These are phyloP conservation scores for Pseudomassariella vexata DNA, from an alignment of 2,329 filamentous ascomycete genomes.

Conservation along the genomic window DNA sequence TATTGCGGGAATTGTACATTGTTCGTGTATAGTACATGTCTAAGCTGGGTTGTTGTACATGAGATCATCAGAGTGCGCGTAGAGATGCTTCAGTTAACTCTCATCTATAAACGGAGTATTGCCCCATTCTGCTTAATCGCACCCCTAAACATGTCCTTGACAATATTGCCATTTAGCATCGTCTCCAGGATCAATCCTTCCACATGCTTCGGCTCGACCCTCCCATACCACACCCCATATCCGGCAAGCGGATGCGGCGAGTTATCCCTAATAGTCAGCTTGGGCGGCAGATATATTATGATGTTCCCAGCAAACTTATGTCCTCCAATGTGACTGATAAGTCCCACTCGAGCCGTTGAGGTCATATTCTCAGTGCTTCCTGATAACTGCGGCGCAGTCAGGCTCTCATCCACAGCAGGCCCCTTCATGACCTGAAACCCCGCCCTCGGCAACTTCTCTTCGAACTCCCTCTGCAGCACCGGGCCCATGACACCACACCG, in stretches of 20 bases:
- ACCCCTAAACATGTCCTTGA: conserved; percentile 67
- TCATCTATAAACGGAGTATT: conserved; percentile 40
- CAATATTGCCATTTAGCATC: conserved; percentile 58
- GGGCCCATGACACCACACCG: conserved; percentile 81
- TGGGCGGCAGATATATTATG: conserved; percentile 70
- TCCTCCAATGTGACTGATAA: conserved; percentile 76
- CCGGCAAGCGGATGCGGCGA: conserved; percentile 56
- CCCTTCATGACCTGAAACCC: conserved; percentile 44
- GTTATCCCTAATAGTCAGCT: conserved; percentile 30
- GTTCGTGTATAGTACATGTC: not conserved
- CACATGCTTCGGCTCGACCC: conserved; percentile 69
- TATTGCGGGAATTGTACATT: too few relatives aligned
- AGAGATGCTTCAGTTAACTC: not conserved
- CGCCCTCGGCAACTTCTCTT: conserved; percentile 44
- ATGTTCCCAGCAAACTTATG: conserved; percentile 85
- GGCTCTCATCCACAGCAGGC: conserved; percentile 33
- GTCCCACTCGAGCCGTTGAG: conserved; percentile 53
- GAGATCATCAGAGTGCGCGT: too few relatives aligned
- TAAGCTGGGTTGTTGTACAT: not conserved
- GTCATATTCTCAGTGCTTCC: conserved; percentile 15
- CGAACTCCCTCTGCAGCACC: conserved; percentile 65
- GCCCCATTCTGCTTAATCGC: conserved; percentile 53
- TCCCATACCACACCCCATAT: conserved; percentile 75
- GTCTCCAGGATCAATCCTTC: conserved; percentile 72
- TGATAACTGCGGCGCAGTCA: conserved; percentile 19